phyloP scores from a whole-genome alignment of 2,329 filamentous ascomycete genomes.

The Epichloe uncinata region DNA sequence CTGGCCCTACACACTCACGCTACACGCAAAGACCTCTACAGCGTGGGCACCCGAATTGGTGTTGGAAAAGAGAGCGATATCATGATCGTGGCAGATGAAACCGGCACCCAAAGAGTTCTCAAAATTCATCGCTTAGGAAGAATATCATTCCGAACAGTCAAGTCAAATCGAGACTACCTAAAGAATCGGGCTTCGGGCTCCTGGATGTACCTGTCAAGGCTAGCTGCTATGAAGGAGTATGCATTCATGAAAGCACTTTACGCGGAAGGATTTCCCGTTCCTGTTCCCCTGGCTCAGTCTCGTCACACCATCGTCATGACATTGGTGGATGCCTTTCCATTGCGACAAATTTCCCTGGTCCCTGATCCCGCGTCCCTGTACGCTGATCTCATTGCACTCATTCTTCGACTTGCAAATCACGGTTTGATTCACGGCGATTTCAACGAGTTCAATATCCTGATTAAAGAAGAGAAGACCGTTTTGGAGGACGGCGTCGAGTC shows the following conservation, averaged over 20 bases:
- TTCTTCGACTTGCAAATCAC: constrained; percentile 69
- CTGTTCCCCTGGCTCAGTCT: constrained; percentile 76
- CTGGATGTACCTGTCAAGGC: constrained; percentile 95
- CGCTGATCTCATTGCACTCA: constrained; percentile 76
- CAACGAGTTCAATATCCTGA: constrained; percentile 97
- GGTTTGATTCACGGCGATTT: constrained; percentile 96
- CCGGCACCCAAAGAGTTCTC: constrained; percentile 65
- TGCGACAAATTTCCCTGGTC: constrained; percentile 76
- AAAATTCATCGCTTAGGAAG: constrained; percentile 94
- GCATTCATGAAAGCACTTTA: constrained; percentile 83
- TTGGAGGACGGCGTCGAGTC: constrained; percentile 28
- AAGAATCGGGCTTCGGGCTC: constrained; percentile 65
- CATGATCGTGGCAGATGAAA: constrained; percentile 74
- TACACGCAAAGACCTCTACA: constrained; percentile 69
- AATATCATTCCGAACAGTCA: constrained; percentile 94
- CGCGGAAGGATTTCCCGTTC: constrained; percentile 79
- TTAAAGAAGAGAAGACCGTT: constrained; percentile 54
- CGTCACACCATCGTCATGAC: constrained; percentile 96
- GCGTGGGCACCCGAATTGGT: constrained; percentile 85
- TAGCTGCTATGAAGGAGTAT: constrained; percentile 88
- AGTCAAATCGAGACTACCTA: constrained; percentile 90
- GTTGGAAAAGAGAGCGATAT: constrained; percentile 98
- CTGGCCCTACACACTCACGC: constrained; percentile 87
- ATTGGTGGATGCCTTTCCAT: constrained; percentile 79
- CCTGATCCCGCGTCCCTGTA: constrained; percentile 79